A percentile compares a stretch with the other conserved stretches of the same genome.
These are phyloP conservation scores for Calonectria pteridis DNA, from an alignment of 2,329 filamentous ascomycete genomes.

Conservation along the genomic window DNA sequence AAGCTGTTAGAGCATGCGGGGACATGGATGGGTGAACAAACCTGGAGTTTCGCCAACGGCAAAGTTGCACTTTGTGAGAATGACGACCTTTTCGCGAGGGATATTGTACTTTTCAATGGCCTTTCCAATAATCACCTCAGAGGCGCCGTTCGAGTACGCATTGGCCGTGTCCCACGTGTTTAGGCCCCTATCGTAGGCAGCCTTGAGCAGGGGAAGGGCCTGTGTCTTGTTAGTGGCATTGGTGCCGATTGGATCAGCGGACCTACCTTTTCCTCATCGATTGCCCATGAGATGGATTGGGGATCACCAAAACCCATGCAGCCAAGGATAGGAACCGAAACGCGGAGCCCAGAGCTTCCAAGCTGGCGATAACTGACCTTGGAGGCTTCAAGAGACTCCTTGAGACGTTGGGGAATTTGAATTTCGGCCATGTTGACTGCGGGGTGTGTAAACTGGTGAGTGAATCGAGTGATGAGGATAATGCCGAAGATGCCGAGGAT, in stretches of 20 bases:
- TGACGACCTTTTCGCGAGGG: slow-evolving; percentile 67
- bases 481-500: too few species aligned
- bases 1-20: background rate
- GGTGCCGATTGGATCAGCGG: background rate
- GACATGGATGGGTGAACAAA: background rate
- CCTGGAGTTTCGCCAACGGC: slow-evolving; percentile 58
- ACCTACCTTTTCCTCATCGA: background rate
- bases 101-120: slow-evolving; percentile 71
- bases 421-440: background rate
- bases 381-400: background rate
- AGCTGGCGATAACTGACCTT: slow-evolving; percentile 16
- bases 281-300: background rate
- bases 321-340: slow-evolving; percentile 25
- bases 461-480: background rate
- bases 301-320: slow-evolving; percentile 20
- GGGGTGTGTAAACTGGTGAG: background rate
- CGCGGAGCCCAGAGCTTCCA: slow-evolving; percentile 14
- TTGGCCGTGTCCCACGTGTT: slow-evolving; percentile 54
- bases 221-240: background rate
- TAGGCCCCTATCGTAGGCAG: slow-evolving; percentile 20
- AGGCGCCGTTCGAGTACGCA: slow-evolving; percentile 67
- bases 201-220: slow-evolving; percentile 25
- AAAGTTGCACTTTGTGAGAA: slow-evolving; percentile 68
- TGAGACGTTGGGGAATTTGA: background rate
- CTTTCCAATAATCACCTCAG: slow-evolving; percentile 67